A percentile compares a stretch with the other conserved stretches of the same genome.
These are phyloP conservation scores for Thielaviopsis ethacetica DNA, from an alignment of 2,329 filamentous ascomycete species.

Conservation along the genomic window DNA sequence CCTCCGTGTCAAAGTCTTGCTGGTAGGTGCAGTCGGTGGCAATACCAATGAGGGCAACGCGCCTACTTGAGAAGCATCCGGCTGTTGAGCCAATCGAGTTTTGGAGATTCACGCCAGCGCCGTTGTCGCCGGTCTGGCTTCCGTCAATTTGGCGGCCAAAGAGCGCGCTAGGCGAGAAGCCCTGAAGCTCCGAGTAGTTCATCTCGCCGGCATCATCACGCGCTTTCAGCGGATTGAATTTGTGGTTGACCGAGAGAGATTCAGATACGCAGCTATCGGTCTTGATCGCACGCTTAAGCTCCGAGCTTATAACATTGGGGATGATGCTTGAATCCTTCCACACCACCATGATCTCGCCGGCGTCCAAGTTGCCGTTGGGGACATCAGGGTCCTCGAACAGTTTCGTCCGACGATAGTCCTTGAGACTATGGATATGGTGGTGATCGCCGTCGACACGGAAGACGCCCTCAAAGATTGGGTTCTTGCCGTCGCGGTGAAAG, in stretches of 20 bases:
- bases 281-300: conserved; percentile 44
- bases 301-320: conserved; percentile 24
- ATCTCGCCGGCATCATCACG: conserved; percentile 22
- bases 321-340: conserved; percentile 81
- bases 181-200: conserved; percentile 20
- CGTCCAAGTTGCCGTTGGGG: conserved; percentile 26
- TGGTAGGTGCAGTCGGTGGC: conserved; percentile 90
- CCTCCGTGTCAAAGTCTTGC: conserved; percentile 46
- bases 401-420: conserved; percentile 57
- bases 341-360: conserved; percentile 68
- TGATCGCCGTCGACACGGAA: conserved; percentile 69
- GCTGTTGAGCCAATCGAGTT: conserved; percentile 61
- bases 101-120: conserved; percentile 59
- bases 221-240: conserved; percentile 51
- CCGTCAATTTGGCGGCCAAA: conserved; percentile 62
- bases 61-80: conserved; percentile 83
- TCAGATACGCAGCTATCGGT: conserved; percentile 50
- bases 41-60: conserved; percentile 79
- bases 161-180: conserved; percentile 46
- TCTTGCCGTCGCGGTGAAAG: conserved; percentile 56
- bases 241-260: conserved; percentile 61
- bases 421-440: conserved; percentile 69
- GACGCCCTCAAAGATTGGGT: conserved; percentile 77
- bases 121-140: conserved; percentile 52
- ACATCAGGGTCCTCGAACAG: conserved; percentile 55